Conservation (phyloP, 2,329 filamentous ascomycete genomes). For the Penicillium thymicola region DNA sequence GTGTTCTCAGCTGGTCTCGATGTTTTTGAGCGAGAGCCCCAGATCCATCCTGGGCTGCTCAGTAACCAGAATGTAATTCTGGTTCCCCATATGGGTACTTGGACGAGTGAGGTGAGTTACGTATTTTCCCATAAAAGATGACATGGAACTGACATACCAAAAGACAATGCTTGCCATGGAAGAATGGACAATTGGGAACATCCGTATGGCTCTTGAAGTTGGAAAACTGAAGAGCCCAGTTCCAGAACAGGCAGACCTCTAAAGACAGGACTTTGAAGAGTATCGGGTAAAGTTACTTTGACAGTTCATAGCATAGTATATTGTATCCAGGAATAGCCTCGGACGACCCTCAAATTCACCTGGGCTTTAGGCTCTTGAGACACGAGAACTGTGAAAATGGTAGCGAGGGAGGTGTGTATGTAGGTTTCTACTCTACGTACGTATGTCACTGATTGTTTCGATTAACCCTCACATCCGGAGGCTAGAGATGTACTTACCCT, state of each 20-base stretch:
- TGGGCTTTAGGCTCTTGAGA: too few species aligned
- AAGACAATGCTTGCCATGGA: constrained; percentile 63
- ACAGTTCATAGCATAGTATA: not conserved
- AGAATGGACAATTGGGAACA: constrained; percentile 69
- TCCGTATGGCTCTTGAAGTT: constrained; percentile 59
- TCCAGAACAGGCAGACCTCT: constrained; percentile 62
- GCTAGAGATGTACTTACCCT: too few species aligned
- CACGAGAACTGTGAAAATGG: too few species aligned
- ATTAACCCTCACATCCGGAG: too few species aligned
- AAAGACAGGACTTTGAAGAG: not conserved
- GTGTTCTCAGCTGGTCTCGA: constrained; percentile 72
- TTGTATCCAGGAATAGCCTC: not conserved
- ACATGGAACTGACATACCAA: not conserved
- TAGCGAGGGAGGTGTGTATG: too few species aligned
- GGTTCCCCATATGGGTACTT: constrained; percentile 83
- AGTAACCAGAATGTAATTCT: constrained; percentile 69
- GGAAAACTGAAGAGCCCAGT: constrained; percentile 66
- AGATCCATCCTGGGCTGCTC: constrained; percentile 68
- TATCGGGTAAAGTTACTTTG: too few species aligned
- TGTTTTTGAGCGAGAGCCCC: constrained; percentile 79
- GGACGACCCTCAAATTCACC: too few species aligned
- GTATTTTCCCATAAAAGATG: not conserved
- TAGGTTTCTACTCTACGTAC: too few species aligned
- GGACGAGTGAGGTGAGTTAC: constrained; percentile 59
- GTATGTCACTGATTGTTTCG: too few species aligned